Evolutionary conservation across 345 rosid species (phyloP), one percentile per base, ranked within the genome.

Genomic region (Trapa incisa): DNA sequence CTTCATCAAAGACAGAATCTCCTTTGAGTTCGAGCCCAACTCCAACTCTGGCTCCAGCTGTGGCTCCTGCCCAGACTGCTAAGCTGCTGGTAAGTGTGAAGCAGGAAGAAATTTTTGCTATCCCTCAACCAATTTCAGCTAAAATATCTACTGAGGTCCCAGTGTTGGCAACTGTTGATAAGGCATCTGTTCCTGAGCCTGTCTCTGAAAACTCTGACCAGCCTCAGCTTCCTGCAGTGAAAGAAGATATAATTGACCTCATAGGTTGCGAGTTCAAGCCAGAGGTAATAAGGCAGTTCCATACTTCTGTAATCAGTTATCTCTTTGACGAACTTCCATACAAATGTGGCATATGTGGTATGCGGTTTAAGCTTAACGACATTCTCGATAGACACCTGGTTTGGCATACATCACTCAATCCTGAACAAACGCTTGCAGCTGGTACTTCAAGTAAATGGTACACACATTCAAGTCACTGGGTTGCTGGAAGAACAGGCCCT

Each of bases 261-360:
- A 79, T 95, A 72, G 97, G 99, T 57, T 76, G 84, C 73, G 79
- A 87, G 71, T 86, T 94, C 73, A 87, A 81, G 83, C 75, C 93
- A 5, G 86, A 89, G 56, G 74, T 85, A 65, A 79, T 94, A 61
- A 87, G 96, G 68, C 91, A 85, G 75, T 76, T 89, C 68, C 95
- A 87, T 80, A 77, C 92, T 41, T 71, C 80, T 50, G 99, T 94
- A 57, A 84, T 94, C 52, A 74, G 72, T 75, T 76, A 84, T 70
- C 80, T 89, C 70, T 78, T 82, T 64, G 90, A 87, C 63, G 87
- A 84, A 69, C 75, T 89, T 71, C 89, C 86, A 1, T 86, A 87
- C 78, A 79, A 75, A 63, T 94, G 99, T 77, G 80, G 80, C 71
- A 73, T 85, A 47, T 91, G 99, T 71, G 91, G 96, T 13, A 75